Percentiles rank a stretch among this genome's conserved stretches.
Conservation (phyloP, 2,329 filamentous ascomycete genomes). For the Metarhizium robertsii region DNA sequence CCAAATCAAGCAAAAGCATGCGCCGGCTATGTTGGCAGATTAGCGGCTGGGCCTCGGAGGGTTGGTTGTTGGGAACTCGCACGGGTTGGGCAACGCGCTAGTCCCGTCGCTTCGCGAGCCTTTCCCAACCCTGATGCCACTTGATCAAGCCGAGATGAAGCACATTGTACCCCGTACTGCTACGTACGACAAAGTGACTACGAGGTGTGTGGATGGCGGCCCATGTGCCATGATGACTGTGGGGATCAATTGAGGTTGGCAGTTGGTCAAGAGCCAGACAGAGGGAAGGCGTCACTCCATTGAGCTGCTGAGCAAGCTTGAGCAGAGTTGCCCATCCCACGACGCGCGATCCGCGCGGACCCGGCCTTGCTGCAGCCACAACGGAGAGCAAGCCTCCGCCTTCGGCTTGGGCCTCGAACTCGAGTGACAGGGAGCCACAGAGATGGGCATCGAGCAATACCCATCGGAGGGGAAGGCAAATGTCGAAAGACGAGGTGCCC, state of each 20-base stretch:
- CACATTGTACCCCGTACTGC: too few species aligned
- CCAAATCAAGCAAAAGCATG: background rate
- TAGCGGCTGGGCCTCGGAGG: background rate
- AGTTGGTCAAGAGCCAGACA: background rate
- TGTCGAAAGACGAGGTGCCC: background rate
- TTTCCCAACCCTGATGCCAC: background rate
- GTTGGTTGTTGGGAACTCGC: background rate
- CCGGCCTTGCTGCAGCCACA: background rate
- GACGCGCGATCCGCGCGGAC: too few species aligned
- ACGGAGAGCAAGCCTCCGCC: background rate
- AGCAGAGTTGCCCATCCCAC: too few species aligned
- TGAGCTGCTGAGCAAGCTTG: too few species aligned
- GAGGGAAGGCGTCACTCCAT: too few species aligned
- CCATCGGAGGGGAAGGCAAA: background rate
- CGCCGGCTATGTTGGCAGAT: background rate
- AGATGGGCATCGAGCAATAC: background rate
- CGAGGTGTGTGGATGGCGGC: background rate
- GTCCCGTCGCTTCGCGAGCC: background rate
- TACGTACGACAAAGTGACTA: background rate
- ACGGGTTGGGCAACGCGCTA: background rate
- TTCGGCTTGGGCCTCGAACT: background rate
- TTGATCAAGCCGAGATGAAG: background rate
- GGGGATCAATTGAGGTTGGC: background rate
- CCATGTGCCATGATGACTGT: background rate
- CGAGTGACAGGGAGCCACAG: background rate